Evolutionary conservation across 1,284 basidiomycete genomes (phyloP), one percentile per base, ranked within the genome.

Genomic region (Moesziomyces sp.): DNA sequence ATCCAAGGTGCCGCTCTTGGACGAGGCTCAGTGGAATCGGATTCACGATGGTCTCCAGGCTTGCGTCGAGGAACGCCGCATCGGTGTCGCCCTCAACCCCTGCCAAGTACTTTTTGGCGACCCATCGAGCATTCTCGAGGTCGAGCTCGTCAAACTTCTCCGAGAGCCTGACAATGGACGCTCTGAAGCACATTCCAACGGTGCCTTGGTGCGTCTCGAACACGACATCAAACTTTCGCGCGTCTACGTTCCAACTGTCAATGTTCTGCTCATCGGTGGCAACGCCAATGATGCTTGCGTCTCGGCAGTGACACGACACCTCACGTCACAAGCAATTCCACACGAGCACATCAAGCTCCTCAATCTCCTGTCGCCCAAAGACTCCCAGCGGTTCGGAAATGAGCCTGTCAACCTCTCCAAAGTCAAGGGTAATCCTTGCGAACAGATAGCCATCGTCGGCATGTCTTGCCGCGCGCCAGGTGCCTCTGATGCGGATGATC

Each of bases 391-490:
- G 10, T 65, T 30, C 30, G 58, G 56, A 0, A 62, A 69, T 44
- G 71, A 74, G 50, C 72, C 72, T 13, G 64, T 64, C 42, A 70
- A 52, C 16, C 58, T 67, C 1, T 74, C 71, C n/a, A 58, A 57
- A 18, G 71, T 74, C 30, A 42, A 53, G 42, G 74, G 74, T 21
- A 68, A 54, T 38, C 69, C 71, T 14, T 67, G 63, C 26, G 59
- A 71, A 34, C 62, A 73, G 47, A 42, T 77, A 5, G 75, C 75
- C 19, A 62, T 77, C 45, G 50, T 77, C n/a, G 75, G 75, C 14
- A 68, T 77, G 71, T 65, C 63, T 24, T 77, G 75, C 50, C 60
- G 64, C 10, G 58, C 74, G 8, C 75, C 75, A 4, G 75, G 75
- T 9, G 75, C 72, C n/a, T 45, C 71, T 14, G 66, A 66, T 45